These are phyloP conservation scores for Citrus mangshanensis DNA, from an alignment of 345 rosid species.

Conservation along the genomic window DNA sequence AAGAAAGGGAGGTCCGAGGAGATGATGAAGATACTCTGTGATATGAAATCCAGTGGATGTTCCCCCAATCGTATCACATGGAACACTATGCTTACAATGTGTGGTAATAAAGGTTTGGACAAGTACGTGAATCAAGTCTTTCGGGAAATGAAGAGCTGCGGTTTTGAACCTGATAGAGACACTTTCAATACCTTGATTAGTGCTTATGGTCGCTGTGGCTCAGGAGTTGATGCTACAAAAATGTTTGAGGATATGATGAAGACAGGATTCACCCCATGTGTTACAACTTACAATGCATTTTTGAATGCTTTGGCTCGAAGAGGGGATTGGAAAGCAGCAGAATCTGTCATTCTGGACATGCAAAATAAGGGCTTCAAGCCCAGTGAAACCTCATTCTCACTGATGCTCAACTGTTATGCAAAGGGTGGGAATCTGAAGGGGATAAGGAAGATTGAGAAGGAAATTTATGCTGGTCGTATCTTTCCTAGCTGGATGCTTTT, in stretches of 20 bases:
- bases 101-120: constrained; percentile 69
- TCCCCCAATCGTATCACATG: constrained; percentile 82
- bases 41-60: constrained; percentile 82
- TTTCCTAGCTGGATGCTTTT: constrained; percentile 94
- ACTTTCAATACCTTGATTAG: constrained; percentile 81
- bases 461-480: constrained; percentile 57
- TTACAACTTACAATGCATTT: constrained; percentile 80
- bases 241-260: constrained; percentile 70
- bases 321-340: constrained; percentile 82
- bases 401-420: constrained; percentile 73
- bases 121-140: constrained; percentile 60
- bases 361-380: constrained; percentile 73
- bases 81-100: constrained; percentile 87
- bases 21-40: constrained; percentile 67
- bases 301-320: constrained; percentile 75
- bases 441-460: constrained; percentile 62
- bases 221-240: constrained; percentile 60
- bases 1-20: constrained; percentile 62
- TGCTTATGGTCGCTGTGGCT: constrained; percentile 85
- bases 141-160: constrained; percentile 83
- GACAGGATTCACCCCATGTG: constrained; percentile 76
- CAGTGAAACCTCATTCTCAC: constrained; percentile 69
- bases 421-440: constrained; percentile 69
- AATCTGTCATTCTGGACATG: constrained; percentile 71
- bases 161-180: constrained; percentile 86